Percentiles rank a stretch among this genome's conserved stretches.
phyloP scores from a whole-genome alignment of 768 basidiomycete species.

The Trametes elegans region DNA sequence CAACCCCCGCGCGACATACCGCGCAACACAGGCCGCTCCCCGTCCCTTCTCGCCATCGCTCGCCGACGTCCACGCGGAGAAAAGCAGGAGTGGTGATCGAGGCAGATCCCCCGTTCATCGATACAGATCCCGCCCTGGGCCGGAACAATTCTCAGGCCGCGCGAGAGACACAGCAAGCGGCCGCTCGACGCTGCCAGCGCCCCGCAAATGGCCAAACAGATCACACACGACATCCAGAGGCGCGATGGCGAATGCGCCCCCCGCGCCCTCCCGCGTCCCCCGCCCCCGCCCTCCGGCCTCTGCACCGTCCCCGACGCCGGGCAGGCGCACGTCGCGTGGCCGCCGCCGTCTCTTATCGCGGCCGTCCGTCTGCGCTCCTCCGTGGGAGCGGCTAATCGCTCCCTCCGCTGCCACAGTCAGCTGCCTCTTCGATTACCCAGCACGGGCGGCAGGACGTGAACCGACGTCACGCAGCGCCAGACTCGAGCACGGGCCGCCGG shows the following conservation, averaged over 20 bases:
- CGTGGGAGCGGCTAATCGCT: too few relatives aligned
- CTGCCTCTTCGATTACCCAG: background rate
- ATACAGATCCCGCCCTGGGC: conserved; percentile 6
- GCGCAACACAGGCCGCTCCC: too few relatives aligned
- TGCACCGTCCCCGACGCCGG: background rate
- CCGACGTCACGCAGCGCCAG: background rate
- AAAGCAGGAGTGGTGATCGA: background rate
- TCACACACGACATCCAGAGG: background rate
- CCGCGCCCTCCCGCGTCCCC: background rate
- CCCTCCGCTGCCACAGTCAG: too few relatives aligned
- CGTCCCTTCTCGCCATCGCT: too few relatives aligned
- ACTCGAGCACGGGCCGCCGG: background rate
- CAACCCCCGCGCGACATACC: background rate
- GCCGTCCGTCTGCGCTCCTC: too few relatives aligned
- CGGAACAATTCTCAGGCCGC: conserved; percentile 12
- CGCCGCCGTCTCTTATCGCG: too few relatives aligned
- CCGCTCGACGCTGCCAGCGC: background rate
- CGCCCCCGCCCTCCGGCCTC: background rate
- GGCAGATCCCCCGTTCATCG: conserved; percentile 1
- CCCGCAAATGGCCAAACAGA: background rate
- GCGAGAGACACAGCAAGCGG: background rate
- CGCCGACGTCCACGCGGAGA: background rate
- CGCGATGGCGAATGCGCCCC: background rate
- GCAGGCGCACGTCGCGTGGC: background rate
- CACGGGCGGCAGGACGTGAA: too few relatives aligned